Evolutionary conservation across 208 protist species (phyloP).

Genomic region (Acanthamoeba triangularis): DNA sequence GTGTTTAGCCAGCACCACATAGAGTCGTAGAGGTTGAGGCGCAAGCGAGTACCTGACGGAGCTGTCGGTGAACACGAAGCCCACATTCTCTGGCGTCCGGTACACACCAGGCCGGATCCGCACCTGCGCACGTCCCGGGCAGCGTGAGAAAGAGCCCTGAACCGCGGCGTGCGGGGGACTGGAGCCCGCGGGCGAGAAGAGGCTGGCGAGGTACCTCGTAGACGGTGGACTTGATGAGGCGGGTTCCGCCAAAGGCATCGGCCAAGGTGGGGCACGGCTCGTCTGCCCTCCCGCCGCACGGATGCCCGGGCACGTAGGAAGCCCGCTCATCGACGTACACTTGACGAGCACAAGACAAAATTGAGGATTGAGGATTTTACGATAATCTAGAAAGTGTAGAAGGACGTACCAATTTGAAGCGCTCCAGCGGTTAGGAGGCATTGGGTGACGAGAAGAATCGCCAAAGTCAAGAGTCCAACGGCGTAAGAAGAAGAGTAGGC

Average conservation of each 20-base stretch:
- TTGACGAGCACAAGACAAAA: not conserved
- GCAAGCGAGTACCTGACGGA: conserved; percentile 4
- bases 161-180: not conserved
- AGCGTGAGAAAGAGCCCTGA: not conserved
- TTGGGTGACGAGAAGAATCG: not conserved
- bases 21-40: not conserved
- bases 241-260: not conserved
- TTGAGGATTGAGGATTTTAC: not conserved
- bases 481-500: not conserved
- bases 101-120: conserved; percentile 7
- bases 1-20: not conserved
- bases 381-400: not conserved
- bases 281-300: conserved; percentile 2
- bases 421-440: not conserved
- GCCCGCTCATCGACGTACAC: conserved; percentile 35
- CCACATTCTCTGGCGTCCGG: not conserved
- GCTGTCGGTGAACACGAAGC: conserved; percentile 49
- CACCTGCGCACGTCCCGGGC: not conserved
- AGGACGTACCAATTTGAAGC: not conserved
- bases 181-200: too few relatives aligned
- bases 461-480: not conserved
- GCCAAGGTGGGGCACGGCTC: not conserved
- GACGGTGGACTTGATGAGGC: not conserved
- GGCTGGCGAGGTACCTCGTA: not conserved
- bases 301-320: not conserved